Conservation (phyloP, 768 basidiomycete species). For the Podaxis sp. region DNA sequence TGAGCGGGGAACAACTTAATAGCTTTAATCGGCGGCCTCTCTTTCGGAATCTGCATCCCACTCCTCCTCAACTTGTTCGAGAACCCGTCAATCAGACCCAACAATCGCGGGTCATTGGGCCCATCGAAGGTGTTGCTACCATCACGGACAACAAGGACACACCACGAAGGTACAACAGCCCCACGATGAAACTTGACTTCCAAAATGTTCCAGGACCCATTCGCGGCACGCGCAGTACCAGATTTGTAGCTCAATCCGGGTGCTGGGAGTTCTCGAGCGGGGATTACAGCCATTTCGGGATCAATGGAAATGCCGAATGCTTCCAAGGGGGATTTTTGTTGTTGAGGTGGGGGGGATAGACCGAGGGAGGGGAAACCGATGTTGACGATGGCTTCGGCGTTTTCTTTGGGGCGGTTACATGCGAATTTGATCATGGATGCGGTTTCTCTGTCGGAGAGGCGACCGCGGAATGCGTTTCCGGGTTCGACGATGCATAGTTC, state of each 20-base stretch:
- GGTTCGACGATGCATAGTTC: slow-evolving; percentile 66
- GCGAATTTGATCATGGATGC: slow-evolving; percentile 64
- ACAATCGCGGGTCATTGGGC: slow-evolving; percentile 41
- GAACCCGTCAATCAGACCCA: slow-evolving; percentile 51
- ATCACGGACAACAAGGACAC: slow-evolving; percentile 65
- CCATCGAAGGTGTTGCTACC: slow-evolving; percentile 32
- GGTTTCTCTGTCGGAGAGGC: slow-evolving; percentile 56
- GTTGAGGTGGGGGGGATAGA: slow-evolving; percentile 30
- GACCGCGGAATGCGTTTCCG: slow-evolving; percentile 57
- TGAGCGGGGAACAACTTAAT: slow-evolving; percentile 29
- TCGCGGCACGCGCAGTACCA: slow-evolving; percentile 43
- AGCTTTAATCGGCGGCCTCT: slow-evolving; percentile 38
- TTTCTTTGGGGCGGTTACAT: slow-evolving; percentile 57
- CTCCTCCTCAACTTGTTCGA: slow-evolving; percentile 51
- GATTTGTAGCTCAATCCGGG: slow-evolving; percentile 57
- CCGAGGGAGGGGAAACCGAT: slow-evolving; percentile 58
- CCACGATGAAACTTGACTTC: slow-evolving; percentile 67
- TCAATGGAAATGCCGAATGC: slow-evolving; percentile 62
- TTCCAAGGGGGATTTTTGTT: slow-evolving; percentile 31
- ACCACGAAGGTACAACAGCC: slow-evolving; percentile 56
- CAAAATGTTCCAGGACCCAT: slow-evolving; percentile 79
- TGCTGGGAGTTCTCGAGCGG: slow-evolving; percentile 61
- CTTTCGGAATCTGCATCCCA: slow-evolving; percentile 53
- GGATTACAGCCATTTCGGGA: slow-evolving; percentile 59
- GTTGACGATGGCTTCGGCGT: slow-evolving; percentile 55